phyloP scores from a whole-genome alignment of 2,329 filamentous ascomycete genomes.

The Pestalotiopsis sp. region DNA sequence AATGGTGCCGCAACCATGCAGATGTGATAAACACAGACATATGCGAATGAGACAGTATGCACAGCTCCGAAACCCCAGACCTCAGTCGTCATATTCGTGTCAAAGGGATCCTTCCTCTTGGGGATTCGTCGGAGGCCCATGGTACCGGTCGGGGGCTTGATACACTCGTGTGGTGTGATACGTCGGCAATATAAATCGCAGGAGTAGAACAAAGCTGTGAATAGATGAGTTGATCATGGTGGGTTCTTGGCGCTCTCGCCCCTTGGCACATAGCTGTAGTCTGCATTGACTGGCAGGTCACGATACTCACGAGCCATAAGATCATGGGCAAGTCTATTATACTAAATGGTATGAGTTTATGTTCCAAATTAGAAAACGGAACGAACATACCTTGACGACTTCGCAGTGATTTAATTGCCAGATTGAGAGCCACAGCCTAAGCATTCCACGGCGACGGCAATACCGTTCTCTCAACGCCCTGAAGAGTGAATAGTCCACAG shows the following conservation, averaged over 20 bases:
- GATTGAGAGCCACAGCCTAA: conserved; percentile 3
- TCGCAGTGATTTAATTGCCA: conserved; percentile 8
- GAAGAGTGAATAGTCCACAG: conserved; percentile 3
- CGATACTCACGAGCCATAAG: not conserved
- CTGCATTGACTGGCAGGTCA: not conserved
- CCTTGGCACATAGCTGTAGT: not conserved
- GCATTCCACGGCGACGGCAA: not conserved
- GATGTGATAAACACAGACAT: not conserved
- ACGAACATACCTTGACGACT: conserved; percentile 2
- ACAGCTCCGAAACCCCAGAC: not conserved
- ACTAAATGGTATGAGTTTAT: not conserved
- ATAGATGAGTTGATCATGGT: not conserved
- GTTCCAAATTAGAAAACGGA: not conserved
- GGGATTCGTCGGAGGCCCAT: not conserved
- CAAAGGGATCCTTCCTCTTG: not conserved
- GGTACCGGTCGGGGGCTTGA: not conserved
- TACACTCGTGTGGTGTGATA: not conserved
- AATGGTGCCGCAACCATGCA: not conserved
- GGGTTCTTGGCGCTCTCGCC: not conserved
- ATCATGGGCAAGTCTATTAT: not conserved
- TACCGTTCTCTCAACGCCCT: not conserved
- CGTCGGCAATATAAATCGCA: not conserved
- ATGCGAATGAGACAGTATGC: not conserved
- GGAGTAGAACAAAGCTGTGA: not conserved
- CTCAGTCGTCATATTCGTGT: not conserved